A percentile compares a stretch with the other conserved stretches of the same genome.
Conservation (phyloP, 73 alveolate species). For the Paramecium bursaria region DNA sequence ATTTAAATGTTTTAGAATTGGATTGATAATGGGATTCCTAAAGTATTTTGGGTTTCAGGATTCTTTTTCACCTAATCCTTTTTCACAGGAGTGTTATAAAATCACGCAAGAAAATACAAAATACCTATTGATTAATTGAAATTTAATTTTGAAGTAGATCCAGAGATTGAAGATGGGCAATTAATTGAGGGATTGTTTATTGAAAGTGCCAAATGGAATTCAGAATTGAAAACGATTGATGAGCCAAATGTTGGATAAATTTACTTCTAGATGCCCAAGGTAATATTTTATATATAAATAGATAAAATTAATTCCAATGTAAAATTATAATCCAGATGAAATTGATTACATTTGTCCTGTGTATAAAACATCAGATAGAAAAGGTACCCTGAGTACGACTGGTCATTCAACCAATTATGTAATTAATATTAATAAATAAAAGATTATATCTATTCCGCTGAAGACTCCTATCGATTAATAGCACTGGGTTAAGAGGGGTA, state of each 20-base stretch:
- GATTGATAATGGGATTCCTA: constrained; percentile 92
- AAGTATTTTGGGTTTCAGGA: constrained; percentile 96
- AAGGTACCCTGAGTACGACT: constrained; percentile 94
- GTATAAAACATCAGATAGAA: constrained; percentile 91
- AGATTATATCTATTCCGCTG: constrained; percentile 86
- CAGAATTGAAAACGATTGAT: constrained; percentile 75
- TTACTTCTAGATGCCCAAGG: constrained; percentile 90
- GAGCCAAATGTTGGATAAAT: constrained; percentile 89
- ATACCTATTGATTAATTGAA: constrained; percentile 92
- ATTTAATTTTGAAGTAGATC: constrained; percentile 88
- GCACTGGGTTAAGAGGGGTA: constrained; percentile 97
- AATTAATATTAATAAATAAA: not conserved
- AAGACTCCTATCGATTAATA: constrained; percentile 77
- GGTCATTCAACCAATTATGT: constrained; percentile 96
- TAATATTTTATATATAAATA: constrained; percentile 60
- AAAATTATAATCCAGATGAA: constrained; percentile 1
- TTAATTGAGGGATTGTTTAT: constrained; percentile 77
- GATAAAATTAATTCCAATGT: constrained; percentile 56
- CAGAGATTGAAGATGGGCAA: constrained; percentile 75
- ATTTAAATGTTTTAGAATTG: constrained; percentile 90
- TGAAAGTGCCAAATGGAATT: constrained; percentile 88
- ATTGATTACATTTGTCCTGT: constrained; percentile 89
- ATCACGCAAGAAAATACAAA: constrained; percentile 92
- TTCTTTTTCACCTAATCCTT: constrained; percentile 95
- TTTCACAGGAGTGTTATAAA: constrained; percentile 94